Percentiles rank a stretch among this genome's conserved stretches.
These are phyloP conservation scores for Epichloe glyceriae DNA, from an alignment of 2,329 filamentous ascomycete genomes.

Conservation along the genomic window DNA sequence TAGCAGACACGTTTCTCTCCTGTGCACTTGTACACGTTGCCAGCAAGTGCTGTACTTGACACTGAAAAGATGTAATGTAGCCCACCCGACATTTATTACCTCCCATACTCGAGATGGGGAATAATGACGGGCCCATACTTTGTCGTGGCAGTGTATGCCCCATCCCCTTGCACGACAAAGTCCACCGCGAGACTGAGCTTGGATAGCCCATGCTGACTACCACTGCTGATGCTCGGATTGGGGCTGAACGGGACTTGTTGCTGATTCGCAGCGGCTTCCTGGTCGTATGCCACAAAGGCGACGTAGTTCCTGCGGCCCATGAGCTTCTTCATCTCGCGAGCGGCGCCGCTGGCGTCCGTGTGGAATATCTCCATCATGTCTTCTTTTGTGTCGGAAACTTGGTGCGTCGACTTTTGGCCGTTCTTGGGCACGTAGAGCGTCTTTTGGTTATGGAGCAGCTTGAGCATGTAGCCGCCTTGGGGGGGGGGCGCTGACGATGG, in stretches of 20 bases:
- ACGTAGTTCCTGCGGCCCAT: conserved; percentile 93
- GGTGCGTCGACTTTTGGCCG: conserved; percentile 61
- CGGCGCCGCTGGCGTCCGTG: conserved; percentile 73
- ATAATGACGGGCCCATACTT: conserved; percentile 97
- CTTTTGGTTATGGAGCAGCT: conserved; percentile 91
- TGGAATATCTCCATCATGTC: conserved; percentile 99
- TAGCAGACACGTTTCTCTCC: neutral
- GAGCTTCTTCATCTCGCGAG: conserved; percentile 74
- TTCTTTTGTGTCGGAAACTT: conserved; percentile 85
- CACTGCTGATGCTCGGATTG: conserved; percentile 21
- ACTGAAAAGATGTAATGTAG: too few species aligned
- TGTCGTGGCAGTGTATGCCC: conserved; percentile 65
- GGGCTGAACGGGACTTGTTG: conserved; percentile 25
- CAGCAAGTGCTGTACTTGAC: too few species aligned
- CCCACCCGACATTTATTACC: conserved; percentile 10
- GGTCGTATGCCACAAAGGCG: conserved; percentile 87
- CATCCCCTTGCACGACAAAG: conserved; percentile 92
- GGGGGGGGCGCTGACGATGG: conserved; percentile 88
- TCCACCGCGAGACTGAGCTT: conserved; percentile 84
- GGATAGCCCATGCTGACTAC: conserved; percentile 33
- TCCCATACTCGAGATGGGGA: conserved; percentile 67
- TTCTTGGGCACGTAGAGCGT: conserved; percentile 84
- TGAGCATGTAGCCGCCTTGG: conserved; percentile 72
- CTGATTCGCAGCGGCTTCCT: conserved; percentile 46
- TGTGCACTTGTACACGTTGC: too few species aligned